Conservation (phyloP, 495 filamentous ascomycete genomes). For the Aspergillus leporis region DNA sequence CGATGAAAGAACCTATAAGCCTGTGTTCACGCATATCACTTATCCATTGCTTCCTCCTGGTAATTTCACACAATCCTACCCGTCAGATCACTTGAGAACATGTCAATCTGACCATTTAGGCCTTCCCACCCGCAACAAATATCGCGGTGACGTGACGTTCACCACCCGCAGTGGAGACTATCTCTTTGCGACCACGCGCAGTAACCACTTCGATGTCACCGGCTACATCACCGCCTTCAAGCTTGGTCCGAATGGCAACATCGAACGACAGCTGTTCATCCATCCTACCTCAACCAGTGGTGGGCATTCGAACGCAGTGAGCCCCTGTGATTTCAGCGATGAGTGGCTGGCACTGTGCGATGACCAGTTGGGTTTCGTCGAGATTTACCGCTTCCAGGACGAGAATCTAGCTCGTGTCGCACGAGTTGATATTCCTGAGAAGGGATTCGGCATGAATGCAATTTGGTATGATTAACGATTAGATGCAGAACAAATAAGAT, state of each 20-base stretch:
- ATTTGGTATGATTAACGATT: conserved; percentile 76
- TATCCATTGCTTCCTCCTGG: conserved; percentile 78
- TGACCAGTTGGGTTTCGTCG: conserved; percentile 80
- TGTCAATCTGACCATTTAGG: conserved; percentile 43
- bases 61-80: conserved; percentile 20
- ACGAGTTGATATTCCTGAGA: conserved; percentile 70
- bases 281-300: conserved; percentile 83
- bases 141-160: conserved; percentile 76
- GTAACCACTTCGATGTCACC: conserved; percentile 71
- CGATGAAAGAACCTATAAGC: conserved; percentile 70
- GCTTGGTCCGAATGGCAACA: conserved; percentile 65
- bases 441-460: conserved; percentile 86
- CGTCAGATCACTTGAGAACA: too few relatives aligned
- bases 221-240: conserved; percentile 80
- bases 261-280: conserved; percentile 74
- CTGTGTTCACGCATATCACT: conserved; percentile 77
- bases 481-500: neutral
- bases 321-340: conserved; percentile 76
- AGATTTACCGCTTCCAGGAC: conserved; percentile 80
- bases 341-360: conserved; percentile 85
- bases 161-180: conserved; percentile 65
- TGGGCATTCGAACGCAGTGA: conserved; percentile 81
- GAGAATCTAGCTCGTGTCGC: conserved; percentile 77
- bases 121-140: conserved; percentile 50
- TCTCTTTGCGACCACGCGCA: conserved; percentile 78